A percentile compares a stretch with the other conserved stretches of the same genome.
These are phyloP conservation scores for Vanderwaltozyma verrucispora DNA, from an alignment of 805 yeast genomes.

Conservation along the genomic window DNA sequence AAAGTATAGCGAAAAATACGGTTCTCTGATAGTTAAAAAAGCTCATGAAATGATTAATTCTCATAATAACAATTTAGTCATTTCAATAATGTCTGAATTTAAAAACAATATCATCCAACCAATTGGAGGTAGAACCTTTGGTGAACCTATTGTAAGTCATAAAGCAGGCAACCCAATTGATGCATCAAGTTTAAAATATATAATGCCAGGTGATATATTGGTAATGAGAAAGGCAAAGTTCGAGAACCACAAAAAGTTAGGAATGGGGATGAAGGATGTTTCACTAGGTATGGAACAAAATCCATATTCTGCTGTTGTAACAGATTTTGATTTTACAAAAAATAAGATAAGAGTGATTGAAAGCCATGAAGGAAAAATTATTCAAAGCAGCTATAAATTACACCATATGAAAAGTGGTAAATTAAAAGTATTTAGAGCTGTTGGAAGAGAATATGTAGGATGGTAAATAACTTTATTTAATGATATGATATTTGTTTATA, in stretches of 20 bases:
- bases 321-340: conserved; percentile 66
- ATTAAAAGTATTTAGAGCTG: conserved; percentile 67
- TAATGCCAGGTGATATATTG: conserved; percentile 76
- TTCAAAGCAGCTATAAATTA: conserved; percentile 52
- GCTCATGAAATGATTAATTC: conserved; percentile 32
- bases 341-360: conserved; percentile 61
- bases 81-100: conserved; percentile 29
- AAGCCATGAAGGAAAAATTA: conserved; percentile 42
- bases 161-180: conserved; percentile 42
- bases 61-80: conserved; percentile 23
- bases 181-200: conserved; percentile 42
- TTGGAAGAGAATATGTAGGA: conserved; percentile 60
- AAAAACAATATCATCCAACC: conserved; percentile 38
- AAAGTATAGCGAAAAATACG: conserved; percentile 39
- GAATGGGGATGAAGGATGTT: conserved; percentile 37
- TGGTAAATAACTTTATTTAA: conserved; percentile 41
- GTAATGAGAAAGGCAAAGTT: conserved; percentile 70
- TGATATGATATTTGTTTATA: no score
- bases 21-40: conserved; percentile 37
- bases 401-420: conserved; percentile 71
- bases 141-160: conserved; percentile 42
- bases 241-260: conserved; percentile 46
- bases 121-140: conserved; percentile 60
- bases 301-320: conserved; percentile 50
- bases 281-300: conserved; percentile 44